Percentiles rank a stretch among this genome's conserved stretches.
Conservation (phyloP, 148 eudicot species). For the Dianthus caryophyllus region DNA sequence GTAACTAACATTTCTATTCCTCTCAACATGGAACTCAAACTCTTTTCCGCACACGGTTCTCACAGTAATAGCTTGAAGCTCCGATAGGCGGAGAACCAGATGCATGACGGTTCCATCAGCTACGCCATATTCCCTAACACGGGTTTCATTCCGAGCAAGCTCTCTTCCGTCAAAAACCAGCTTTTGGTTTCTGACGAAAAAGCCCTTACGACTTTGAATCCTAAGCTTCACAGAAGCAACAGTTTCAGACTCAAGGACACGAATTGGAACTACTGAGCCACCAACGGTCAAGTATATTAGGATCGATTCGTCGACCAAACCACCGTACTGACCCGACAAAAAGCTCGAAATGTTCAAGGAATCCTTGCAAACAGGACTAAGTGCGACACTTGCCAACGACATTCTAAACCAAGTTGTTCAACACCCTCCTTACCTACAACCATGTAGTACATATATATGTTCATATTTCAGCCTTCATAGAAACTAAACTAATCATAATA, state of each 20-base stretch:
- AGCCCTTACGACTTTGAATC: slow-evolving; percentile 59
- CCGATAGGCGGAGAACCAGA: slow-evolving; percentile 62
- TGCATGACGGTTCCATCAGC: slow-evolving; percentile 56
- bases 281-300: slow-evolving; percentile 52
- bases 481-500: no score
- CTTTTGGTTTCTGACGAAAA: slow-evolving; percentile 63
- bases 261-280: slow-evolving; percentile 63
- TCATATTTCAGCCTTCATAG: background rate
- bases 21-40: slow-evolving; percentile 55
- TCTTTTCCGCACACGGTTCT: slow-evolving; percentile 57
- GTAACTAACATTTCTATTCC: slow-evolving; percentile 54
- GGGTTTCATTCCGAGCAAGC: slow-evolving; percentile 51
- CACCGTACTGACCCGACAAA: slow-evolving; percentile 27
- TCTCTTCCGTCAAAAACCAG: slow-evolving; percentile 68
- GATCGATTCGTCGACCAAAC: slow-evolving; percentile 44
- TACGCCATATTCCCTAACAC: slow-evolving; percentile 68
- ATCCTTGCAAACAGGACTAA: slow-evolving; percentile 32
- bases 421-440: slow-evolving; percentile 23
- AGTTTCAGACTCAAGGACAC: slow-evolving; percentile 66
- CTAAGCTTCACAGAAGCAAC: slow-evolving; percentile 73
- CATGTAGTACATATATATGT: slow-evolving; percentile 15
- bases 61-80: slow-evolving; percentile 56
- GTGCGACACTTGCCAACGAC: slow-evolving; percentile 41
- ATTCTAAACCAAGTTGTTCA: slow-evolving; percentile 24
- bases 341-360: slow-evolving; percentile 24